Conservation (phyloP, 768 basidiomycete species). For the Pulveroboletus ravenelii region DNA sequence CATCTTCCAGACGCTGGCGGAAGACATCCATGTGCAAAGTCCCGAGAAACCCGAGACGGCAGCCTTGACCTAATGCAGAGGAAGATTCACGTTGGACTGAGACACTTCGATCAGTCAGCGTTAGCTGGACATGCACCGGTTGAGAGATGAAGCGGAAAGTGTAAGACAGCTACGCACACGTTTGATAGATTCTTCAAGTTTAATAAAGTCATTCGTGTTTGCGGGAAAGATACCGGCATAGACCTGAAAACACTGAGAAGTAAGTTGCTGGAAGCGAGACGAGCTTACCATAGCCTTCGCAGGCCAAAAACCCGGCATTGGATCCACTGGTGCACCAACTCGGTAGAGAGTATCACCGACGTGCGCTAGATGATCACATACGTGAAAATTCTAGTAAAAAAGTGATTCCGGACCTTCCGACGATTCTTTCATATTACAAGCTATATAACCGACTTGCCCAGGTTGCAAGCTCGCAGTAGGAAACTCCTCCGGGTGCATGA, state of each 20-base stretch:
- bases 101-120: constrained; percentile 83
- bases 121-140: constrained; percentile 47
- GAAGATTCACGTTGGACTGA: constrained; percentile 90
- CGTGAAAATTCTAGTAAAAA: not conserved
- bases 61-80: constrained; percentile 91
- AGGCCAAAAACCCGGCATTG: constrained; percentile 88
- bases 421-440: constrained; percentile 98
- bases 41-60: constrained; percentile 90
- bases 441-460: constrained; percentile 84
- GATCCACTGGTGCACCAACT: constrained; percentile 65
- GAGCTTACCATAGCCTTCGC: constrained; percentile 83
- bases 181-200: constrained; percentile 94
- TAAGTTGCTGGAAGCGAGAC: not conserved
- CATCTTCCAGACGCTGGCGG: constrained; percentile 93
- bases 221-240: constrained; percentile 94
- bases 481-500: constrained; percentile 88
- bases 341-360: constrained; percentile 92
- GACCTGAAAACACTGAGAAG: constrained; percentile 47
- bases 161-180: constrained; percentile 47
- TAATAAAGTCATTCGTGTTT: constrained; percentile 84
- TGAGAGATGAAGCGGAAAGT: constrained; percentile 6
- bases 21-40: constrained; percentile 96
- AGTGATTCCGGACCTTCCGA: constrained; percentile 61
- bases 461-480: constrained; percentile 61
- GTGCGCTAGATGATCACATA: constrained; percentile 51